Percentiles rank a stretch among this genome's conserved stretches.
Evolutionary conservation across 352 stramenopile species (phyloP).

Genomic region (Pythium vanterpoolii): DNA sequence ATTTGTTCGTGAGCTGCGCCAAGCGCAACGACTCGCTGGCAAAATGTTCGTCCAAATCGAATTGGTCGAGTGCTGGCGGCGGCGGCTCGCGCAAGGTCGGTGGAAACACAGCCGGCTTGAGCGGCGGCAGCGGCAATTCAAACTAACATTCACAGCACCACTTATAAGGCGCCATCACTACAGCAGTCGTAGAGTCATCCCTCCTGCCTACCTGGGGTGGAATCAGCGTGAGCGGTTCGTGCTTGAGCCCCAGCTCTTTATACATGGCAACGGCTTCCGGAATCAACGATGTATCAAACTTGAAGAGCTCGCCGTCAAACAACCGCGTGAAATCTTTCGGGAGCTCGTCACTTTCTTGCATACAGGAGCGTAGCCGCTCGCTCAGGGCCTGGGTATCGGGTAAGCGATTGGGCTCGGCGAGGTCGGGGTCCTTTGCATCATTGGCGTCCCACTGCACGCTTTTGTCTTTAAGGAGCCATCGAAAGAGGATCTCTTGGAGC

Average conservation of each 20-base stretch:
- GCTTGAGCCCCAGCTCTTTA: constrained; percentile 90
- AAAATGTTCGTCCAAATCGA: constrained; percentile 97
- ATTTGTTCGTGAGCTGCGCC: constrained; percentile 95
- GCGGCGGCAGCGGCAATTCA: constrained; percentile 90
- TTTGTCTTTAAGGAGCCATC: constrained; percentile 90
- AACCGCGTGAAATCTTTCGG: constrained; percentile 94
- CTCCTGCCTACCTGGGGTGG: constrained; percentile 67
- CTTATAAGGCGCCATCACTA: neutral
- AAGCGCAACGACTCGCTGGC: constrained; percentile 90
- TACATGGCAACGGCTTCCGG: constrained; percentile 93
- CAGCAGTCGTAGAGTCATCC: too few species aligned
- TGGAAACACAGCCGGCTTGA: constrained; percentile 93
- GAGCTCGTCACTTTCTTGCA: constrained; percentile 94
- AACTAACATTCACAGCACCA: constrained; percentile 51
- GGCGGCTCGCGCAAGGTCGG: constrained; percentile 88
- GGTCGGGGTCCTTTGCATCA: constrained; percentile 77
- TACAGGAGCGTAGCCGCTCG: constrained; percentile 90
- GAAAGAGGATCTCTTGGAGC: constrained; percentile 91
- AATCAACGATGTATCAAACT: constrained; percentile 94
- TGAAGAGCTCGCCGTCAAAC: constrained; percentile 93
- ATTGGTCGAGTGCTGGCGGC: constrained; percentile 92
- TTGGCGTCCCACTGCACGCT: constrained; percentile 59
- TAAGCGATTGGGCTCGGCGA: constrained; percentile 88
- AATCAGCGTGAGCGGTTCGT: constrained; percentile 94
- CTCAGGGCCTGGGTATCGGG: constrained; percentile 93